Evolutionary conservation across 75 land plant genomes (phyloP).

Genomic region (Pinus albicaulis): DNA sequence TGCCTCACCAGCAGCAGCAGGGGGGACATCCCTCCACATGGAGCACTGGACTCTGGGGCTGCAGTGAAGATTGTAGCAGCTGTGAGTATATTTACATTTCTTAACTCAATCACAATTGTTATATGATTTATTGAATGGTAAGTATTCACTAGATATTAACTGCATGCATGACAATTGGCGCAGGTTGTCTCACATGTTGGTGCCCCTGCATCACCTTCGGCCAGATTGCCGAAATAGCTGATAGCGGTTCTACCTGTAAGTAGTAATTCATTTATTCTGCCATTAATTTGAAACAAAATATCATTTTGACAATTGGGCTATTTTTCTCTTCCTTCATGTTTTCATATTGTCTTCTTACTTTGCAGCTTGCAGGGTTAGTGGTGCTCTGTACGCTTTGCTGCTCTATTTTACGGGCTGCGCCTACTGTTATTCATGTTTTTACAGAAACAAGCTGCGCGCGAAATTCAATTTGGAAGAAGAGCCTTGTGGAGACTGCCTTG

Average conservation of each 20-base stretch:
- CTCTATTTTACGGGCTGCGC: neutral
- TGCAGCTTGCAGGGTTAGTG: neutral
- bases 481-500: slow-evolving; percentile 20
- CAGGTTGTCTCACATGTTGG: too few species aligned
- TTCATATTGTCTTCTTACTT: neutral
- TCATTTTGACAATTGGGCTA: neutral
- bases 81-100: neutral
- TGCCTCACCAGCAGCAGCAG: neutral
- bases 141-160: too few species aligned
- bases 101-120: too few species aligned
- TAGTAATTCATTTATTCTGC: too few species aligned
- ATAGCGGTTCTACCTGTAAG: too few species aligned
- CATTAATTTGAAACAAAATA: too few species aligned
- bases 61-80: neutral
- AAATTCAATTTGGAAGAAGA: too few species aligned
- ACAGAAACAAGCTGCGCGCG: too few species aligned
- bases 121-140: too few species aligned
- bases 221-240: too few species aligned
- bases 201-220: too few species aligned
- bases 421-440: slow-evolving; percentile 4
- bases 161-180: too few species aligned
- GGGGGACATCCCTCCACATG: neutral
- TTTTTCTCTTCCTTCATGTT: neutral
- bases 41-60: neutral
- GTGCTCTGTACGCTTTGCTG: neutral